Conservation (phyloP, 192 early-diverging fungal species). For the Backusella tarrabulga region DNA sequence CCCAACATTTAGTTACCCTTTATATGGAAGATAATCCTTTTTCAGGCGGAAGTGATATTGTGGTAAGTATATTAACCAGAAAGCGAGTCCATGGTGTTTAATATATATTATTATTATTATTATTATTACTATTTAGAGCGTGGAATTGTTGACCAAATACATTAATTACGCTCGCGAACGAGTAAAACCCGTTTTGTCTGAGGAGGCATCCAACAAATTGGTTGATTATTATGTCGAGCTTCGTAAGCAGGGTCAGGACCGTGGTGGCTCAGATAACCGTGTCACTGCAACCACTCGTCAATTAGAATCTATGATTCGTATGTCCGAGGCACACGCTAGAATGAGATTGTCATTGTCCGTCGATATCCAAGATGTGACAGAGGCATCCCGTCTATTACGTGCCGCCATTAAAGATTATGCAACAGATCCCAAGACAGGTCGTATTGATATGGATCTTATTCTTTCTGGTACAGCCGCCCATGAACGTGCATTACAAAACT, state of each 20-base stretch:
- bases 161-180: constrained; percentile 84
- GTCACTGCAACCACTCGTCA: constrained; percentile 94
- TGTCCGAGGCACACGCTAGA: constrained; percentile 90
- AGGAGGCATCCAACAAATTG: constrained; percentile 74
- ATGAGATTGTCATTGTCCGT: constrained; percentile 81
- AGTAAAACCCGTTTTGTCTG: constrained; percentile 73
- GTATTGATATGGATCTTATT: constrained; percentile 92
- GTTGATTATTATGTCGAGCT: constrained; percentile 82
- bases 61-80: constrained; percentile 17
- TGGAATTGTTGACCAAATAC: constrained; percentile 87
- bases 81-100: background rate
- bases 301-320: constrained; percentile 96
- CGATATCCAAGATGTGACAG: constrained; percentile 79
- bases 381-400: constrained; percentile 84
- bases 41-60: constrained; percentile 42
- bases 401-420: constrained; percentile 90
- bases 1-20: constrained; percentile 83
- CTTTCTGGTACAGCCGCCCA: constrained; percentile 84
- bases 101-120: background rate
- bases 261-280: constrained; percentile 45
- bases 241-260: constrained; percentile 68
- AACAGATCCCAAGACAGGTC: constrained; percentile 90
- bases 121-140: constrained; percentile 46
- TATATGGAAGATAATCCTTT: constrained; percentile 70
- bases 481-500: constrained; percentile 60